Evolutionary conservation across 495 filamentous ascomycete genomes (phyloP).

Genomic region (Podospora pseudocomata): DNA sequence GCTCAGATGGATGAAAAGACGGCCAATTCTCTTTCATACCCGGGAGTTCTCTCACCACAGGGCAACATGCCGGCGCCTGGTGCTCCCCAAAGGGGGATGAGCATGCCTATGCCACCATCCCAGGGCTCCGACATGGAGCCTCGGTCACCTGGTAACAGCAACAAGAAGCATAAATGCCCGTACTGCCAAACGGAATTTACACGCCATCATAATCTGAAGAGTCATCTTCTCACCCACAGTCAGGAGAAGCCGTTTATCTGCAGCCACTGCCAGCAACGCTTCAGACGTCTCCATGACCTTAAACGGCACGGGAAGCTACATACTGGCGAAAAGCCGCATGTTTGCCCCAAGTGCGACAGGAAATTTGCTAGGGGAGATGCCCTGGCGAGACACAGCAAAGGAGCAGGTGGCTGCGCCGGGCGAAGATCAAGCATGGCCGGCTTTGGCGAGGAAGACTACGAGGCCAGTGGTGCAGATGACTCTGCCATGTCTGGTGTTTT

Average conservation of each 20-base stretch:
- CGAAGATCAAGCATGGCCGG: conserved; percentile 81
- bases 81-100: conserved; percentile 63
- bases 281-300: conserved; percentile 88
- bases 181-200: conserved; percentile 97
- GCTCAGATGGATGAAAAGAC: conserved; percentile 49
- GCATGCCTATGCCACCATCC: conserved; percentile 66
- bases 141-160: conserved; percentile 52
- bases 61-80: conserved; percentile 39
- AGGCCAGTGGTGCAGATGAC: conserved; percentile 55
- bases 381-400: conserved; percentile 90
- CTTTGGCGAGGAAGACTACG: conserved; percentile 77
- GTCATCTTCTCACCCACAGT: conserved; percentile 94
- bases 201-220: conserved; percentile 97
- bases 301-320: conserved; percentile 96
- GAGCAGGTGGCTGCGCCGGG: conserved; percentile 92
- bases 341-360: conserved; percentile 88
- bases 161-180: conserved; percentile 91
- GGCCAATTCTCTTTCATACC: conserved; percentile 43
- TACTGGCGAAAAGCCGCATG: conserved; percentile 92
- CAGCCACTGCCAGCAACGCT: conserved; percentile 80
- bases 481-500: conserved; percentile 74
- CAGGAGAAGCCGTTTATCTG: conserved; percentile 98
- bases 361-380: conserved; percentile 95
- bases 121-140: conserved; percentile 45
- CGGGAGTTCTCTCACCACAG: conserved; percentile 37